Evolutionary conservation across 805 yeast species (phyloP).

Genomic region (Yamadazyma phyllophila): DNA sequence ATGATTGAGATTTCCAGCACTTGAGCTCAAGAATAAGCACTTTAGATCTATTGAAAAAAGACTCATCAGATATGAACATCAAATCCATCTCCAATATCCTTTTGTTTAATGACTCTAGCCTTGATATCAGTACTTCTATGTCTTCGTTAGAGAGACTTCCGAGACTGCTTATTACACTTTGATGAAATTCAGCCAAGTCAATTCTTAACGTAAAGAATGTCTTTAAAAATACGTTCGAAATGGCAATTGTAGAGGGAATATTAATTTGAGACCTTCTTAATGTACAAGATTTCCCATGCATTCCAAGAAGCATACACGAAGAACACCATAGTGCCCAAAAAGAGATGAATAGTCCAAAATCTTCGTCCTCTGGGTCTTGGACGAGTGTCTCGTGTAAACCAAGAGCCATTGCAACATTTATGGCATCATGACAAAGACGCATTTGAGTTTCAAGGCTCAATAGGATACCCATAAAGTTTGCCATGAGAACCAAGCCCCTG

Average conservation of each 20-base stretch:
- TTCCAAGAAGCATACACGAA: background rate
- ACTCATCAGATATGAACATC: background rate
- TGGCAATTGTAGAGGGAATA: too few relatives aligned
- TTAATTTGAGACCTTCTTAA: too few relatives aligned
- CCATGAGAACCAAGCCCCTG: background rate
- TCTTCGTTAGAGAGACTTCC: too few relatives aligned
- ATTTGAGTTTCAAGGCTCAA: background rate
- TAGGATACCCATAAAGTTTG: background rate
- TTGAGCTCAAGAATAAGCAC: background rate
- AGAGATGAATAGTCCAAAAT: background rate
- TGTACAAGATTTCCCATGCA: background rate
- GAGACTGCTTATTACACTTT: too few relatives aligned
- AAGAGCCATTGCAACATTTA: background rate
- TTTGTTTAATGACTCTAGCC: background rate
- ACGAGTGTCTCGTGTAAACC: background rate
- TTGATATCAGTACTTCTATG: too few relatives aligned
- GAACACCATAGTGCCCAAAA: background rate
- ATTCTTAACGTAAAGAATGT: background rate
- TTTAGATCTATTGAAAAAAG: background rate
- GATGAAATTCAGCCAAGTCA: background rate
- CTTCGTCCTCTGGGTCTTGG: background rate
- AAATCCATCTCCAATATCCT: background rate
- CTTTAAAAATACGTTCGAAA: background rate
- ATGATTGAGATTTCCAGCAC: background rate
- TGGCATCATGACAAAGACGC: background rate